phyloP scores from a whole-genome alignment of 1,284 basidiomycete species.

The Boletus semigastroideus region DNA sequence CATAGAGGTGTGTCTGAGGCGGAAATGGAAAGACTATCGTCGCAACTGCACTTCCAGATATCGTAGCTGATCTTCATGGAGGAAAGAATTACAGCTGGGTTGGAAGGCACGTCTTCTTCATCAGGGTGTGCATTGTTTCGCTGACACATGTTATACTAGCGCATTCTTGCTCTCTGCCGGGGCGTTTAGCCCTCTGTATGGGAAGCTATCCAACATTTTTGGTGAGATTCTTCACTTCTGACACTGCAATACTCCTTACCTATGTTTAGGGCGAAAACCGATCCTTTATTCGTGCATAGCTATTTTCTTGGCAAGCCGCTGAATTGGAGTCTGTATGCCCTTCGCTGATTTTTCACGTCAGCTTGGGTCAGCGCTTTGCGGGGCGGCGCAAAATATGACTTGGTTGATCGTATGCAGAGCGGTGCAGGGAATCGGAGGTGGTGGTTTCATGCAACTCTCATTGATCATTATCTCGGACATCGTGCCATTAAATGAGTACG shows the following conservation, averaged over 20 bases:
- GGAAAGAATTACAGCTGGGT: conserved; percentile 74
- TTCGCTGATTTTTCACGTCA: not conserved
- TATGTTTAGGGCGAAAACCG: conserved; percentile 61
- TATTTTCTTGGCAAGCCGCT: conserved; percentile 59
- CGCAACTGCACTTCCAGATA: conserved; percentile 79
- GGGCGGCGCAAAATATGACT: conserved; percentile 76
- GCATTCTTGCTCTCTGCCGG: conserved; percentile 75
- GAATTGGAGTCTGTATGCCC: not conserved
- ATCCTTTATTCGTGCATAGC: conserved; percentile 66
- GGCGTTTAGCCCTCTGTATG: conserved; percentile 68
- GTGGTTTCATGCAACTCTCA: conserved; percentile 65
- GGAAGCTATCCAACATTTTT: conserved; percentile 68
- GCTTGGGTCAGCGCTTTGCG: conserved; percentile 78
- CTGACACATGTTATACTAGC: conserved; percentile 31
- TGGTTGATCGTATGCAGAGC: conserved; percentile 76
- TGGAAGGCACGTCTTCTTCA: conserved; percentile 51
- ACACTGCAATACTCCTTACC: conserved; percentile 23
- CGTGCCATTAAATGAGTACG: conserved; percentile 68
- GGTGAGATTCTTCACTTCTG: conserved; percentile 21
- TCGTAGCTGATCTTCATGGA: conserved; percentile 64
- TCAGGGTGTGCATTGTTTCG: conserved; percentile 15
- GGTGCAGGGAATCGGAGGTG: conserved; percentile 82
- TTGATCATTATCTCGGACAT: conserved; percentile 83
- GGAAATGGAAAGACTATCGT: conserved; percentile 57
- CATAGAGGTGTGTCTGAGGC: not conserved